These are phyloP conservation scores for Diaporthe sp. DNA, from an alignment of 2,329 filamentous ascomycete genomes.

Conservation along the genomic window DNA sequence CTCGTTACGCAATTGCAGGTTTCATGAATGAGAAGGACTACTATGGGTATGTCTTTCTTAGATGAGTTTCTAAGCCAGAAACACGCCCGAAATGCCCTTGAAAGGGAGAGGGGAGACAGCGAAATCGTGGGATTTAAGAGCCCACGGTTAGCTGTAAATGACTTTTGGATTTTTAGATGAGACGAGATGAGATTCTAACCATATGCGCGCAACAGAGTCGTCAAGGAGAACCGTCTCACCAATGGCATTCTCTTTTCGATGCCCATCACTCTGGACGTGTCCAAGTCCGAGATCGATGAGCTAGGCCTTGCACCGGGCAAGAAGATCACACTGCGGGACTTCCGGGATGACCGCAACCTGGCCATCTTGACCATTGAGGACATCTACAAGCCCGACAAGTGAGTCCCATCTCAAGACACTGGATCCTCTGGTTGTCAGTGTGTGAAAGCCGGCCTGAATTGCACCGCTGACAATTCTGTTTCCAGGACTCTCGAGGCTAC, in stretches of 20 bases:
- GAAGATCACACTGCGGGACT: constrained; percentile 90
- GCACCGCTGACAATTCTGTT: constrained; percentile 44
- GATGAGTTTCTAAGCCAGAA: not conserved
- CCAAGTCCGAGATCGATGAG: constrained; percentile 80
- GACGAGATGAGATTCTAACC: constrained; percentile 26
- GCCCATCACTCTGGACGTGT: constrained; percentile 94
- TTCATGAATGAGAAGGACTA: constrained; percentile 99
- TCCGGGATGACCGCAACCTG: constrained; percentile 95
- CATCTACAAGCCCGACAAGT: constrained; percentile 97
- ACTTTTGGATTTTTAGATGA: not conserved
- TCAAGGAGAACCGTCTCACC: constrained; percentile 87
- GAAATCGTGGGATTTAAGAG: not conserved
- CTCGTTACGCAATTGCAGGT: constrained; percentile 64
- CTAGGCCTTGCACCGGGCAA: constrained; percentile 83
- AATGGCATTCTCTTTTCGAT: constrained; percentile 95
- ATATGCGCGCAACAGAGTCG: constrained; percentile 72
- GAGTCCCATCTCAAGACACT: constrained; percentile 53
- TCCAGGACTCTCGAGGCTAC: constrained; percentile 87
- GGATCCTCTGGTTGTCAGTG: not conserved
- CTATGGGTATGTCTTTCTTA: constrained; percentile 76
- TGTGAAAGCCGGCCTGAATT: too few species aligned
- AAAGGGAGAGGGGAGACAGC: not conserved
- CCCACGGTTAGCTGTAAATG: not conserved
- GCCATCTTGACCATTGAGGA: constrained; percentile 97
- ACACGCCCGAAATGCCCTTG: not conserved